phyloP scores from a whole-genome alignment of 306 rosid genomes.

The Acacia crassicarpa region DNA sequence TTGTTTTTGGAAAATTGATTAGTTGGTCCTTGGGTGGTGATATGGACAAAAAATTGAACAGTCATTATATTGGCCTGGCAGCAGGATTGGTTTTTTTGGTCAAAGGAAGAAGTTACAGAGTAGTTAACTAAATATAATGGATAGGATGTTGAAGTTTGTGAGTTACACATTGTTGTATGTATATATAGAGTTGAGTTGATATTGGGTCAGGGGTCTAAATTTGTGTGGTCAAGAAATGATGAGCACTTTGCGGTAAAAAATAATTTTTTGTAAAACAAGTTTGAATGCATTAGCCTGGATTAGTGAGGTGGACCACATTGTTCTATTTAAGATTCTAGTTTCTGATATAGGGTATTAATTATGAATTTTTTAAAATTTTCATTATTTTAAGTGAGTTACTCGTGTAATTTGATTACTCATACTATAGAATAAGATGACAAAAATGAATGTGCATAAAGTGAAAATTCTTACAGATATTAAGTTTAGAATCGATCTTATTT shows the following conservation, averaged over 20 bases:
- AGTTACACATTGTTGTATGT: neutral
- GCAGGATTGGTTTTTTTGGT: neutral
- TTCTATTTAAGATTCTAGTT: neutral
- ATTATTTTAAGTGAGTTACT: neutral
- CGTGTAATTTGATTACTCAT: neutral
- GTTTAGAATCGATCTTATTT: neutral
- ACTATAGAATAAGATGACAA: neutral
- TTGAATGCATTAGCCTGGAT: neutral
- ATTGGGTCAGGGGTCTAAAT: neutral
- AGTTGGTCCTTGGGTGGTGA: neutral
- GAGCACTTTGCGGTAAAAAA: neutral
- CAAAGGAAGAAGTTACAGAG: neutral
- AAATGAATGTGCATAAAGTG: neutral
- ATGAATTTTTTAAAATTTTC: neutral
- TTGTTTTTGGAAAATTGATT: neutral
- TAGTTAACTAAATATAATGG: neutral
- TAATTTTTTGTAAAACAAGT: neutral
- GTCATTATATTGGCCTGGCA: neutral
- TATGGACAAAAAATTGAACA: neutral
- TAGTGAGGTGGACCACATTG: neutral
- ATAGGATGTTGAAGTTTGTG: neutral
- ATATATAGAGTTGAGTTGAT: neutral
- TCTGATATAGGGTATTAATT: neutral
- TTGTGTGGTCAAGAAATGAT: neutral
- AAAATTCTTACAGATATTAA: neutral